Conservation (phyloP, 2,329 filamentous ascomycete genomes). For the Metarhizium rileyi region DNA sequence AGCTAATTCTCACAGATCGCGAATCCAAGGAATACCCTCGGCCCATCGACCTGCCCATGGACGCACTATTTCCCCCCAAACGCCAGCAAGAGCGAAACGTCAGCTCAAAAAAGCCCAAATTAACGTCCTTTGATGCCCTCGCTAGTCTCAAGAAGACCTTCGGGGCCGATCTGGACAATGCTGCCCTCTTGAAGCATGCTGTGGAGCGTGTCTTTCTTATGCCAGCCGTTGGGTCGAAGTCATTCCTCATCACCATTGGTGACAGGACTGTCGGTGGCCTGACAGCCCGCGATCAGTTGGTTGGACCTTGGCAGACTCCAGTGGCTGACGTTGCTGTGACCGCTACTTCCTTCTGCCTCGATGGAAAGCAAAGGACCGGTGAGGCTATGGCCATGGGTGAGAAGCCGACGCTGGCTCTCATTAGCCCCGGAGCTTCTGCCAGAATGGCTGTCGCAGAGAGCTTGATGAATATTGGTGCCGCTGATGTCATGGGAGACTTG, state of each 20-base stretch:
- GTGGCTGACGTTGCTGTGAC: conserved; percentile 93
- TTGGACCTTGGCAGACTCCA: conserved; percentile 90
- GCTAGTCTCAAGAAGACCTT: conserved; percentile 56
- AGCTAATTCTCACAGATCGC: conserved; percentile 70
- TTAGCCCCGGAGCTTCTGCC: conserved; percentile 81
- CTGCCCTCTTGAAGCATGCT: conserved; percentile 51
- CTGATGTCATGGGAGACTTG: conserved; percentile 58
- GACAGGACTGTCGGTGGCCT: conserved; percentile 88
- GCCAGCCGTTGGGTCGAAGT: conserved; percentile 91
- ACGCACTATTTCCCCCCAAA: conserved; percentile 77
- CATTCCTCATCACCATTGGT: conserved; percentile 92
- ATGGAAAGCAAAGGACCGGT: conserved; percentile 61
- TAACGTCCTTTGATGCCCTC: conserved; percentile 63
- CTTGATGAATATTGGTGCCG: conserved; percentile 85
- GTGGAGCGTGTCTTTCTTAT: conserved; percentile 73
- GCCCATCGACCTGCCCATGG: conserved; percentile 84
- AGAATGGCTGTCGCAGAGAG: conserved; percentile 95
- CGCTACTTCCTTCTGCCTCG: conserved; percentile 62
- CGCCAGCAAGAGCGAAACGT: conserved; percentile 73
- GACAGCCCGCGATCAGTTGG: conserved; percentile 85
- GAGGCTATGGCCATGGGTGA: conserved; percentile 99
- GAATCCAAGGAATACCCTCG: conserved; percentile 64
- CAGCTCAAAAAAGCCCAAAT: conserved; percentile 54
- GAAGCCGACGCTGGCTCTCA: conserved; percentile 78
- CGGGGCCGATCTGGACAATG: conserved; percentile 40